These are phyloP conservation scores for Talaromyces piceae DNA, from an alignment of 2,329 filamentous ascomycete genomes.

Conservation along the genomic window DNA sequence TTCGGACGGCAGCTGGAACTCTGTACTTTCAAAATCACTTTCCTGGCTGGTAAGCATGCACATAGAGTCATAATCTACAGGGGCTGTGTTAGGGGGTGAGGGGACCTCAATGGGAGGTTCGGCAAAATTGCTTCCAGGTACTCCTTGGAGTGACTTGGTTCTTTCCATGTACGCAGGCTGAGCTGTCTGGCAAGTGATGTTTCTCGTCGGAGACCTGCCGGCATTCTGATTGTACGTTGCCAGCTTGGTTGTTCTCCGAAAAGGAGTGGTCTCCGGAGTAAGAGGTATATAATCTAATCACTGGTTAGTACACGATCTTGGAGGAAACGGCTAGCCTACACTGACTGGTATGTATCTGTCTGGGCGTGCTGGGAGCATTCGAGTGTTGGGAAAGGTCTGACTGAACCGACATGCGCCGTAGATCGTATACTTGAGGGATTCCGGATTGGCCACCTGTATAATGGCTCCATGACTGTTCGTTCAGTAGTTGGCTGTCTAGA, in stretches of 20 bases:
- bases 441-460: slow-evolving; percentile 18
- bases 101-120: slow-evolving; percentile 42
- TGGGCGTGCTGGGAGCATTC: slow-evolving; percentile 54
- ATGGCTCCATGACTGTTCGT: slow-evolving; percentile 21
- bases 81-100: slow-evolving; percentile 51
- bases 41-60: slow-evolving; percentile 48
- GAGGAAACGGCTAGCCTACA: slow-evolving; percentile 2
- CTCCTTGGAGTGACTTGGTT: slow-evolving; percentile 41
- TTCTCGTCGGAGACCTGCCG: slow-evolving; percentile 35
- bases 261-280: slow-evolving; percentile 60
- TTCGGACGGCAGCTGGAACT: slow-evolving; percentile 27
- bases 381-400: slow-evolving; percentile 28
- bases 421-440: slow-evolving; percentile 17
- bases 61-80: slow-evolving; percentile 38
- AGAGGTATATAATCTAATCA: slow-evolving; percentile 55
- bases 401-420: slow-evolving; percentile 32
- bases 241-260: slow-evolving; percentile 32
- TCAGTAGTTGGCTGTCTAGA: slow-evolving; percentile 17
- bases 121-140: slow-evolving; percentile 23
- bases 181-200: slow-evolving; percentile 25
- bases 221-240: slow-evolving; percentile 32
- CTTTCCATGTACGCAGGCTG: slow-evolving; percentile 37
- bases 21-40: slow-evolving; percentile 22
- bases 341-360: slow-evolving; percentile 55
- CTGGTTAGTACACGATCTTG: neutral